phyloP scores from a whole-genome alignment of 2,329 filamentous ascomycete genomes.

The Shiraia bambusicola region DNA sequence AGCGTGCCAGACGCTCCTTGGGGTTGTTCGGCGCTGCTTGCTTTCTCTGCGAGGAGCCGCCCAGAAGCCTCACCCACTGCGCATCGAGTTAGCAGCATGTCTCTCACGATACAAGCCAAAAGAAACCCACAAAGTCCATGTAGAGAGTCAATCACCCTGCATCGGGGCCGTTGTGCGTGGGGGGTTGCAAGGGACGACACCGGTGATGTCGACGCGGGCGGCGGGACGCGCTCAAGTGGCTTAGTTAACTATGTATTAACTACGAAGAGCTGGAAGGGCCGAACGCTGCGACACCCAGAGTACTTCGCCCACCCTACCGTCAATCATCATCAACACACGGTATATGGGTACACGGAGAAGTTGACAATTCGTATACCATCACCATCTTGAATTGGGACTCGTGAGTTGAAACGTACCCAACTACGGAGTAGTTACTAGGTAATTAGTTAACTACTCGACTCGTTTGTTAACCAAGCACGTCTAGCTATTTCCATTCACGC shows the following conservation, averaged over 20 bases:
- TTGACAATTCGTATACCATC: no score
- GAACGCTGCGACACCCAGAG: not conserved
- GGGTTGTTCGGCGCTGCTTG: slow-evolving; percentile 55
- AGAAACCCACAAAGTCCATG: slow-evolving; percentile 29
- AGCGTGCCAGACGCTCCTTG: slow-evolving; percentile 61
- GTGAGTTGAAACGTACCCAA: no score
- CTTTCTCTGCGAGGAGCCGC: slow-evolving; percentile 56
- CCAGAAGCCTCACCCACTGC: slow-evolving; percentile 64
- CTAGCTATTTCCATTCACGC: no score
- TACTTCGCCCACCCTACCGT: no score
- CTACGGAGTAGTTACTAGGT: no score
- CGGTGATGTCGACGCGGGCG: slow-evolving; percentile 15
- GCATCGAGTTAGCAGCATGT: slow-evolving; percentile 16
- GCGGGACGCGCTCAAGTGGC: not conserved
- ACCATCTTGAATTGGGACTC: no score
- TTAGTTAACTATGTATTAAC: not conserved
- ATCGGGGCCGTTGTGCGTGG: slow-evolving; percentile 22
- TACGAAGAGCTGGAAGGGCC: not conserved
- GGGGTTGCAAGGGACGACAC: slow-evolving; percentile 17
- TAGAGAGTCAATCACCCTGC: slow-evolving; percentile 26
- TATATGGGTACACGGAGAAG: no score
- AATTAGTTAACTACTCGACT: no score
- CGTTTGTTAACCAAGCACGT: no score
- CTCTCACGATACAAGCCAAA: not conserved
- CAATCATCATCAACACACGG: no score